Evolutionary conservation across 257 asterid genomes (phyloP).

Genomic region (Solanum medicagineum): DNA sequence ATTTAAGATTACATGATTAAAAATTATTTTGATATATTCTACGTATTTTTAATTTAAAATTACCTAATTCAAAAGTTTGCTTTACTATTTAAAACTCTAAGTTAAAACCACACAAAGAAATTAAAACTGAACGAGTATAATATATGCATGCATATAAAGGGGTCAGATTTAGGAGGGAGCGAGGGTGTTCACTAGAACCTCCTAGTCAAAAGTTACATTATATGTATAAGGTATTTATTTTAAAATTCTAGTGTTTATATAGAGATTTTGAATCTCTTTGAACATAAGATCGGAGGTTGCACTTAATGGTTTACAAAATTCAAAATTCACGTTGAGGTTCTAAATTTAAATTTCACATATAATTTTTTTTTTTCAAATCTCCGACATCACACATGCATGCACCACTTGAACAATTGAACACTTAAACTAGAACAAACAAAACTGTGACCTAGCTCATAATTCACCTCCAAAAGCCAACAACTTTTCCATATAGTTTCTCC

Average conservation of each 20-base stretch:
- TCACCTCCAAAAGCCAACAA: background rate
- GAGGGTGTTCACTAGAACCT: too few species aligned
- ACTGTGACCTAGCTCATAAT: background rate
- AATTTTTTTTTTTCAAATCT: too few species aligned
- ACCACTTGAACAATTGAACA: background rate
- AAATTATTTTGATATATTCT: background rate
- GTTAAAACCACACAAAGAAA: background rate
- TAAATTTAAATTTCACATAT: too few species aligned
- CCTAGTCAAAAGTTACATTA: too few species aligned
- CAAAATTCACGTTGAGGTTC: too few species aligned
- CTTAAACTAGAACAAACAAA: background rate
- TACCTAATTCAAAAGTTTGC: background rate
- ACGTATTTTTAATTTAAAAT: background rate
- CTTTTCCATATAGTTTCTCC: background rate
- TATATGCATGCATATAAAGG: background rate
- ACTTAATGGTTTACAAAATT: too few species aligned
- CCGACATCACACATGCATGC: background rate
- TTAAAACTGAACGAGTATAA: background rate
- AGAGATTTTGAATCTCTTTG: too few species aligned
- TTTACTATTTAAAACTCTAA: accelerated
- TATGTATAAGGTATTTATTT: too few species aligned
- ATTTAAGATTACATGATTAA: too few species aligned
- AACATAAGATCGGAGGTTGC: too few species aligned
- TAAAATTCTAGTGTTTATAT: too few species aligned
- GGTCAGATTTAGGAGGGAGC: too few species aligned